Conservation (phyloP, 2,329 filamentous ascomycete genomes). For the Paraphaeosphaeria minitans region DNA sequence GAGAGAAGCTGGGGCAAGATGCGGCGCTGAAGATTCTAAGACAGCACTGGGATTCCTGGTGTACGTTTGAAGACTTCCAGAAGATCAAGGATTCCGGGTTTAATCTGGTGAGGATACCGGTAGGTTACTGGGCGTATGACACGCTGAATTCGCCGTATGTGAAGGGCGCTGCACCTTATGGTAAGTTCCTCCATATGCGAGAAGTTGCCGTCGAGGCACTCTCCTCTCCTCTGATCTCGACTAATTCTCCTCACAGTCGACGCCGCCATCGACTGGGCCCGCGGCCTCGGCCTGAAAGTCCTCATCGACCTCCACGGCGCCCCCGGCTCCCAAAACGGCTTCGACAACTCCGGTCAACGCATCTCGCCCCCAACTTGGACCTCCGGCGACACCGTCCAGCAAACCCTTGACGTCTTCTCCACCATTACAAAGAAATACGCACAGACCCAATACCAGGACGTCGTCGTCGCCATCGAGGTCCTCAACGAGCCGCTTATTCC, state of each 20-base stretch:
- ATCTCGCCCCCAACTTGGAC: constrained; percentile 52
- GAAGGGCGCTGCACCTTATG: constrained; percentile 56
- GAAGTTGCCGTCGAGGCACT: neutral
- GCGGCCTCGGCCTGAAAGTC: constrained; percentile 59
- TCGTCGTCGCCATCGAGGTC: constrained; percentile 62
- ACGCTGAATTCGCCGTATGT: constrained; percentile 58
- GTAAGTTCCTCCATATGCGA: neutral
- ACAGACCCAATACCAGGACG: constrained; percentile 58
- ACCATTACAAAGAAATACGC: constrained; percentile 64
- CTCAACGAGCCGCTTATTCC: constrained; percentile 63
- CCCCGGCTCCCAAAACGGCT: constrained; percentile 64
- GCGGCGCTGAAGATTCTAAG: constrained; percentile 52
- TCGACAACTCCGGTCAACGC: constrained; percentile 65
- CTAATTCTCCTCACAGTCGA: constrained; percentile 46
- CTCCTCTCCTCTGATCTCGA: neutral
- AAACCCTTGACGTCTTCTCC: constrained; percentile 62
- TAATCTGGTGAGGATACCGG: constrained; percentile 63
- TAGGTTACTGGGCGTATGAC: constrained; percentile 65
- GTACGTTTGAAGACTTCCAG: constrained; percentile 58
- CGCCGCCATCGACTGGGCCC: constrained; percentile 62
- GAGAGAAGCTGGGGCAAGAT: constrained; percentile 54
- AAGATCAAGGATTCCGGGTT: constrained; percentile 62
- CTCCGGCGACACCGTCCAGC: constrained; percentile 53
- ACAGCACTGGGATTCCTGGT: constrained; percentile 59
- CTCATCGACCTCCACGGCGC: constrained; percentile 65